Base-by-base conservation (phyloP, 176 grass and related monocot species). In the Musa troglodytarum region DNA sequence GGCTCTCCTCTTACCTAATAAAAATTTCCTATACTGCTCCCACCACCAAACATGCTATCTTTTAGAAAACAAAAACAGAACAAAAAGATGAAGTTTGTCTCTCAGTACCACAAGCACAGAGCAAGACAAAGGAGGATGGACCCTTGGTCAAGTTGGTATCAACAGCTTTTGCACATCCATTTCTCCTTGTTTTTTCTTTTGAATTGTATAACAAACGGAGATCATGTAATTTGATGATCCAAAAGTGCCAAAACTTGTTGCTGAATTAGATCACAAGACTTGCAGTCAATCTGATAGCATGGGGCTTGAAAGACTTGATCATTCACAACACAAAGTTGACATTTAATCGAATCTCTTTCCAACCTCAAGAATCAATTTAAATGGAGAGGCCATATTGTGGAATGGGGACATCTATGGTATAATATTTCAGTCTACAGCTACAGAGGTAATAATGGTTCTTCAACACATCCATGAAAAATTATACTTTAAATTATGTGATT, bases 351-450 rank as follows among this genome's bases (percentile, higher is more conserved):
- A 3, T 65, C 63, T 29, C 0, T 29, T 29, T 29, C 3, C 15
- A 6, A 65, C 26, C 63, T 25, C 63, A 74, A 54, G 4, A 20
- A 20, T 17, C 65, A 9, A 23, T 62, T 54, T 29, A 29, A 29
- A 29, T 1, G 0, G 7, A 1, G 64, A 56, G 26, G 20, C 23
- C 75, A 74, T 73, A 96, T 89, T 87, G 61, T 88, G 55, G 82
- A 79, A 75, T 86, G 28, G 28, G 28, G 28, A 29, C 28, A 29
- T 29, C 28, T 29, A 29, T 1, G 28, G 3, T 1, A 29, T 29
- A 29, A 29, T 29, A 29, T 29, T 29, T 29, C 28, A 2, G 28
- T 29, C 28, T 29, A 29, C 28, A 29, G 28, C 28, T 29, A 29
- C 28, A 29, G 28, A 29, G 28, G 28, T 29, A 29, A 29, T 29